A percentile compares a stretch with the other conserved stretches of the same genome.
Conservation (phyloP, 2,329 filamentous ascomycete species). For the Purpureocillium lavendulum region DNA sequence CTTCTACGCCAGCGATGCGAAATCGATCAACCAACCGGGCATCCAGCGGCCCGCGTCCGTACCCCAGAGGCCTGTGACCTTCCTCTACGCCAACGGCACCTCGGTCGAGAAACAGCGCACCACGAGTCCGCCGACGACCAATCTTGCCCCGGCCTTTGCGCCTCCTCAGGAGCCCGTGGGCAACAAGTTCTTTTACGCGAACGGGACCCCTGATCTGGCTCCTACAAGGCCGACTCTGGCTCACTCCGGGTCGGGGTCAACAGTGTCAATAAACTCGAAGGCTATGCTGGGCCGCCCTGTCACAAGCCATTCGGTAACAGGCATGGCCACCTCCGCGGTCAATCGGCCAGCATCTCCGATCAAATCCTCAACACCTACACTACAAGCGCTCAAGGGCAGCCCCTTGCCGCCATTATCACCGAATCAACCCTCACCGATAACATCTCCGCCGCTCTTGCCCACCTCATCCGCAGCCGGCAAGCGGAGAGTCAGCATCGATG, state of each 20-base stretch:
- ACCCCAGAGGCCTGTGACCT: constrained; percentile 39
- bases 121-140: constrained; percentile 18
- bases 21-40: constrained; percentile 28
- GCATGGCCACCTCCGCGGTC: constrained; percentile 10
- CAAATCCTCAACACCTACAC: constrained; percentile 25
- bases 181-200: constrained; percentile 69
- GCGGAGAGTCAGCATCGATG: constrained; percentile 33
- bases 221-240: constrained; percentile 23
- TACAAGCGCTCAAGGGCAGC: constrained; percentile 10
- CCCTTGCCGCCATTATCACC: constrained; percentile 14
- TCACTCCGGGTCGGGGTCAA: constrained; percentile 34
- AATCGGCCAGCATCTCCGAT: constrained; percentile 43
- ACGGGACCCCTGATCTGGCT: constrained; percentile 46
- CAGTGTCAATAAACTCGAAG: constrained; percentile 36
- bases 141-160: constrained; percentile 24
- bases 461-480: constrained; percentile 20
- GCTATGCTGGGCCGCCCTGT: constrained; percentile 30
- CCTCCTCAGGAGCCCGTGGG: constrained; percentile 29
- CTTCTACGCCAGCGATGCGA: constrained; percentile 83
- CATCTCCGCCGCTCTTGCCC: constrained; percentile 27
- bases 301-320: constrained; percentile 19
- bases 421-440: constrained; percentile 18
- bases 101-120: constrained; percentile 28
- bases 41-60: constrained; percentile 29
- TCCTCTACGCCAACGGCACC: constrained; percentile 48